Percentiles rank a stretch among this genome's conserved stretches.
phyloP scores from a whole-genome alignment of 257 asterid genomes.

The Plantago elongata region DNA sequence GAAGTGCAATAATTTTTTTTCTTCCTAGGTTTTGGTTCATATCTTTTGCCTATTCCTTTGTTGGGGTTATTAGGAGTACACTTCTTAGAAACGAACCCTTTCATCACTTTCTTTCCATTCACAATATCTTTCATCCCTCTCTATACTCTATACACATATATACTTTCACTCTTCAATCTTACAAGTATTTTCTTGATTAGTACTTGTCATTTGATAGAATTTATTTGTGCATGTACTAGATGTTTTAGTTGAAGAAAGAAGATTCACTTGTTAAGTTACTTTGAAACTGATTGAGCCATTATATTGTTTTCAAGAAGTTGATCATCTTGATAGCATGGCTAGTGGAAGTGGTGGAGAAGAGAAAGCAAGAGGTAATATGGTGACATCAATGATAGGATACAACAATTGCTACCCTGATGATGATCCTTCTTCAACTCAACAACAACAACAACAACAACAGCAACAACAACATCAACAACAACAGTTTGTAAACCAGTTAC shows the following conservation, averaged over 20 bases:
- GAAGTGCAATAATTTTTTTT: slow-evolving; percentile 15
- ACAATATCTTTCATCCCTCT: slow-evolving; percentile 1
- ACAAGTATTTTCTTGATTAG: slow-evolving; percentile 4
- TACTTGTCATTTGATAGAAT: background rate
- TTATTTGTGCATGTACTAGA: too few relatives aligned
- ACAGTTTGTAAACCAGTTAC: slow-evolving; percentile 29
- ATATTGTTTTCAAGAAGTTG: background rate
- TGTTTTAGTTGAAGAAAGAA: background rate
- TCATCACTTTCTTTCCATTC: slow-evolving; percentile 3
- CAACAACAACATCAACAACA: too few relatives aligned
- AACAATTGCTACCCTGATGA: slow-evolving; percentile 46
- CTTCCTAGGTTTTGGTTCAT: slow-evolving; percentile 45
- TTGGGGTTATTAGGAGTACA: slow-evolving; percentile 40
- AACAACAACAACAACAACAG: slow-evolving; percentile 33
- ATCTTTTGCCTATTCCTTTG: slow-evolving; percentile 23
- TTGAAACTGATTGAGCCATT: too few relatives aligned
- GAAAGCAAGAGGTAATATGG: slow-evolving; percentile 25
- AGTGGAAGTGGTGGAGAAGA: slow-evolving; percentile 26
- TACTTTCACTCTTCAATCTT: slow-evolving; percentile 8
- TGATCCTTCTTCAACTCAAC: slow-evolving; percentile 23
- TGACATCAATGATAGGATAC: slow-evolving; percentile 24
- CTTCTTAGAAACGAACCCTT: slow-evolving; percentile 18
- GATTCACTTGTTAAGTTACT: background rate
- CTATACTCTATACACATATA: background rate
- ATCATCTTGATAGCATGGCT: slow-evolving; percentile 11